Evolutionary conservation across 192 early-diverging fungal species (phyloP).

Genomic region (Polychytrium aggregatum): DNA sequence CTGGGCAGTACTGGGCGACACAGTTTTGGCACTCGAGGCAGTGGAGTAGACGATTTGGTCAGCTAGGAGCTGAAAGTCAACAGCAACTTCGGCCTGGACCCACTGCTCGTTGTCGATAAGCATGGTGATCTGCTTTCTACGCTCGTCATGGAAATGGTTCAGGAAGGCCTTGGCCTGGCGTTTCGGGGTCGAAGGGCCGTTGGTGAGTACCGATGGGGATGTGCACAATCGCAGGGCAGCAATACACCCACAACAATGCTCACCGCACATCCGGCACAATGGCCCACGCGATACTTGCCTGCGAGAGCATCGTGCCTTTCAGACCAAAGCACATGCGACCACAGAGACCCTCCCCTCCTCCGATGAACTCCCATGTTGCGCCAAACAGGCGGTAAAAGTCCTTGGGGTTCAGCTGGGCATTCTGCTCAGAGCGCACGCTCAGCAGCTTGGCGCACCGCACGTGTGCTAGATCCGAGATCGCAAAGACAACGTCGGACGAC

Average conservation of each 20-base stretch:
- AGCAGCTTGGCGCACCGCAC: conserved; percentile 79
- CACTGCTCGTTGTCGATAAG: conserved; percentile 97
- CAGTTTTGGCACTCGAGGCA: neutral
- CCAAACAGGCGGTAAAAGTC: conserved; percentile 80
- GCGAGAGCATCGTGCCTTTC: conserved; percentile 74
- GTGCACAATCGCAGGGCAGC: too few species aligned
- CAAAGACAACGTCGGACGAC: conserved; percentile 61
- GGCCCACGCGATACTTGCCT: too few species aligned
- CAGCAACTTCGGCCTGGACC: conserved; percentile 83
- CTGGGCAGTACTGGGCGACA: neutral
- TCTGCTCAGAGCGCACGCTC: conserved; percentile 78
- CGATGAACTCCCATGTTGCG: conserved; percentile 74
- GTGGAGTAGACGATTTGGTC: conserved; percentile 45
- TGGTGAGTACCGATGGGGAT: too few species aligned
- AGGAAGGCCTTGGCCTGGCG: conserved; percentile 89
- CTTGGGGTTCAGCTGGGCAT: conserved; percentile 69
- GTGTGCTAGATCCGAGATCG: conserved; percentile 77
- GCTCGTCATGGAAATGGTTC: conserved; percentile 88
- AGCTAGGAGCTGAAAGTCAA: conserved; percentile 83
- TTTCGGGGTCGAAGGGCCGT: neutral
- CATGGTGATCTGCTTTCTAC: conserved; percentile 69
- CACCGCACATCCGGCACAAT: too few species aligned
- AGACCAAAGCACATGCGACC: conserved; percentile 84
- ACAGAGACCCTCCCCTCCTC: conserved; percentile 63
- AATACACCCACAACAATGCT: too few species aligned